Evolutionary conservation across 129 eudicot genomes (phyloP).

Genomic region (Calendula officinalis): DNA sequence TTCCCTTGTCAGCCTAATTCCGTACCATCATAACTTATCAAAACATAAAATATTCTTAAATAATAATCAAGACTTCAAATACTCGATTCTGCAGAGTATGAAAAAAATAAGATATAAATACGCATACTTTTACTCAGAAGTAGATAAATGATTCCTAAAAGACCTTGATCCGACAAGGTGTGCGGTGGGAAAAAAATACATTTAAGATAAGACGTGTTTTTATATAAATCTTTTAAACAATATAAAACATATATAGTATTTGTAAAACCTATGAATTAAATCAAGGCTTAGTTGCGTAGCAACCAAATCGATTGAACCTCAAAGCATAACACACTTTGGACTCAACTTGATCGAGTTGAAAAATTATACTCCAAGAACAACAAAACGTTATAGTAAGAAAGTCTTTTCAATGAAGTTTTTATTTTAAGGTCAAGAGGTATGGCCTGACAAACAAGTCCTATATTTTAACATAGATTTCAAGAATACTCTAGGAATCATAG

Average conservation of each 20-base stretch:
- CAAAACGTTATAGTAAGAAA: constrained; percentile 8
- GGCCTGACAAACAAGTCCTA: constrained; percentile 37
- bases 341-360: neutral
- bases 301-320: neutral
- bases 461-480: constrained; percentile 27
- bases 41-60: neutral
- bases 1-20: constrained; percentile 33
- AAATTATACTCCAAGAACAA: neutral
- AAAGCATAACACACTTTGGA: neutral
- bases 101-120: too few species aligned
- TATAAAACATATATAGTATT: too few species aligned
- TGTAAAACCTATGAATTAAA: too few species aligned
- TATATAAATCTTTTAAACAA: too few species aligned
- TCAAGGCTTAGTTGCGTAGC: too few species aligned
- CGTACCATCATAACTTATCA: constrained; percentile 23
- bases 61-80: neutral
- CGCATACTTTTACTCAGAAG: too few species aligned
- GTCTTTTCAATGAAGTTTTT: constrained; percentile 14
- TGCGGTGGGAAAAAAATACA: too few species aligned
- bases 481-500: constrained; percentile 23
- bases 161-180: too few species aligned
- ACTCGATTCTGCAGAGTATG: neutral
- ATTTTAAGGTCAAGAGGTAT: constrained; percentile 27
- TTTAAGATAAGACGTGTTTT: too few species aligned
- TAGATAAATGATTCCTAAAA: too few species aligned